Conservation (phyloP, 2,329 filamentous ascomycete species). For the Chaetomium globosum region DNA sequence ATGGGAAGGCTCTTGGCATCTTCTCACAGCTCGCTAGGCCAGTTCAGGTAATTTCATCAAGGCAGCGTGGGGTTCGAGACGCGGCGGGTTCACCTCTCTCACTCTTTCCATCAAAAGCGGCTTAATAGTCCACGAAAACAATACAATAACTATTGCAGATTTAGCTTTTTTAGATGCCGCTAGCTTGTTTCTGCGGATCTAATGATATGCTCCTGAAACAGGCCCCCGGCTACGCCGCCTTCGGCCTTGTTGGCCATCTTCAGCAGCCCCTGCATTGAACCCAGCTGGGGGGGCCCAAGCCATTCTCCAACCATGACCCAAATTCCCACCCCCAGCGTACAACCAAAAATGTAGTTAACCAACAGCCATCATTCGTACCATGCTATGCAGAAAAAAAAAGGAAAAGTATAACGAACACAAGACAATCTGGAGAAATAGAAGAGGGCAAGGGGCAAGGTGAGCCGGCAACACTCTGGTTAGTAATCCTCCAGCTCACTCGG, state of each 20-base stretch:
- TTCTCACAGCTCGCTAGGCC: not conserved
- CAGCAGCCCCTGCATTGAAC: not conserved
- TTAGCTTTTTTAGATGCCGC: not conserved
- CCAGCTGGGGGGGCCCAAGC: not conserved
- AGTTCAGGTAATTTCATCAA: not conserved
- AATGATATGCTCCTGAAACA: constrained; percentile 18
- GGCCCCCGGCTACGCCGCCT: constrained; percentile 5
- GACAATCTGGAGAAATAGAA: not conserved
- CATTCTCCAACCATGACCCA: not conserved
- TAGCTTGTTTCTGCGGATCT: not conserved
- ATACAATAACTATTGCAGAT: not conserved
- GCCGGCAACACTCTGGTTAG: not conserved
- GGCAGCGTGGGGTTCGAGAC: constrained; percentile 9
- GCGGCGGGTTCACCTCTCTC: not conserved
- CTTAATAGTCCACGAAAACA: not conserved
- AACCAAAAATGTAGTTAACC: not conserved
- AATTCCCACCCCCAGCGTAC: not conserved
- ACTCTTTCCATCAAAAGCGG: not conserved
- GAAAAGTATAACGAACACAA: not conserved
- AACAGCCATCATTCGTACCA: not conserved
- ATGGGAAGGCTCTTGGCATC: too few species aligned
- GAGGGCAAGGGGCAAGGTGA: not conserved
- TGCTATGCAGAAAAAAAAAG: not conserved
- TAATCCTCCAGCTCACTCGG: constrained; percentile 46
- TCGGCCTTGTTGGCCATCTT: not conserved